Conservation (phyloP, 2,329 filamentous ascomycete genomes). For the Arthrobotrys iridis region DNA sequence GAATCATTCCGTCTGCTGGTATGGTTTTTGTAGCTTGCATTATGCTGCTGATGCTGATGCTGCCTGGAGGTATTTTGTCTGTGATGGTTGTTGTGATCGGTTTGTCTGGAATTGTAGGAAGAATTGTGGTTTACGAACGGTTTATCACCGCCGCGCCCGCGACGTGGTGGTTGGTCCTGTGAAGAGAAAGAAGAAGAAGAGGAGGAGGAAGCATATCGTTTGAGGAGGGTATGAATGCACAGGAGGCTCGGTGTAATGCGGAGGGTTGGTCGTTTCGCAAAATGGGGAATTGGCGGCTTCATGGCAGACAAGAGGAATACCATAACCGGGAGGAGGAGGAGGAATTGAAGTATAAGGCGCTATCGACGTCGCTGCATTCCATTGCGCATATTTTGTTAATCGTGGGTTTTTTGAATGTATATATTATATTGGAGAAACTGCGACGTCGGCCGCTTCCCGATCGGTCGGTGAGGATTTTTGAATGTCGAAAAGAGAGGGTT, state of each 20-base stretch:
- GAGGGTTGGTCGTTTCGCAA: slow-evolving; percentile 12
- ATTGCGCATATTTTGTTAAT: background rate
- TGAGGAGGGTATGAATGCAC: background rate
- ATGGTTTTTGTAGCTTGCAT: no score
- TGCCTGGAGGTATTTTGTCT: background rate
- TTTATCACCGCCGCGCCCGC: no score
- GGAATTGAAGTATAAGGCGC: background rate
- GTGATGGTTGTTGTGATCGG: background rate
- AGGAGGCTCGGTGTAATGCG: background rate
- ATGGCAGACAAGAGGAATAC: slow-evolving; percentile 12
- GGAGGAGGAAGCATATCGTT: background rate
- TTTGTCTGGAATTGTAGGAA: background rate
- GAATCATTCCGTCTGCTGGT: background rate
- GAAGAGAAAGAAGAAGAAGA: no score
- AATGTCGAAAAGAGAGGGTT: background rate
- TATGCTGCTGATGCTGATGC: no score
- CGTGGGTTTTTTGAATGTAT: no score
- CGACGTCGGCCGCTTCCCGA: background rate
- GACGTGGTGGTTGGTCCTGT: background rate
- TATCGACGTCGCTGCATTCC: slow-evolving; percentile 12
- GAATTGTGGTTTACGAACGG: background rate
- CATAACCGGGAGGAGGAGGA: background rate
- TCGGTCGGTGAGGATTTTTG: background rate
- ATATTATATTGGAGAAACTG: background rate
- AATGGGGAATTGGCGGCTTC: slow-evolving; percentile 12